Percentiles rank a stretch among this genome's conserved stretches.
Evolutionary conservation across 2,329 filamentous ascomycete species (phyloP).

Genomic region (Lachnellula subtilissima): DNA sequence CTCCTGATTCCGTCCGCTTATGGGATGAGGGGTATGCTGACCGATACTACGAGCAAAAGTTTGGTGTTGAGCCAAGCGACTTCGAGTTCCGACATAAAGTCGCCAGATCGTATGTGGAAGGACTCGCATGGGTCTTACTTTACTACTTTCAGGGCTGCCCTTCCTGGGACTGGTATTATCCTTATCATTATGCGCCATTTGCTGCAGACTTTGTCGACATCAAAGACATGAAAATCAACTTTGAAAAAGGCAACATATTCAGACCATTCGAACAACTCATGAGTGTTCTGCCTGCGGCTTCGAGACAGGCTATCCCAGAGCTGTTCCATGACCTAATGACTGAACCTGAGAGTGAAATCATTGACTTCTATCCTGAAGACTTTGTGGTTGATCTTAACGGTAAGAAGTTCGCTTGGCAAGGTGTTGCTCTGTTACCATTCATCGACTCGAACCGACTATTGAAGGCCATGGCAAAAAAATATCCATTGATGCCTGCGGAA

Average conservation of each 20-base stretch:
- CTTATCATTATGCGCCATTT: conserved; percentile 97
- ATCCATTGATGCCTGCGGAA: conserved; percentile 70
- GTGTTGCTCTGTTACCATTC: conserved; percentile 87
- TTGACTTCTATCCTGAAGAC: conserved; percentile 95
- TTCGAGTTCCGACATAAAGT: conserved; percentile 84
- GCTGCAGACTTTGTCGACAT: conserved; percentile 90
- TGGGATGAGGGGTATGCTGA: conserved; percentile 97
- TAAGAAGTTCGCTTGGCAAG: conserved; percentile 98
- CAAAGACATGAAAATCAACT: conserved; percentile 70
- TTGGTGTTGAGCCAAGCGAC: conserved; percentile 75
- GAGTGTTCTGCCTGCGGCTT: conserved; percentile 92
- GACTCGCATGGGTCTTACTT: conserved; percentile 87
- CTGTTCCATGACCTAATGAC: conserved; percentile 91
- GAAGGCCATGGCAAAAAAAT: conserved; percentile 75
- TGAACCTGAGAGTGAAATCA: conserved; percentile 80
- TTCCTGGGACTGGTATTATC: conserved; percentile 99
- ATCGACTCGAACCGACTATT: conserved; percentile 89
- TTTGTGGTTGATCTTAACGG: conserved; percentile 93
- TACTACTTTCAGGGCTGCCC: conserved; percentile 99
- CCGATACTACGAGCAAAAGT: conserved; percentile 96
- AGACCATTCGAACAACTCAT: conserved; percentile 95
- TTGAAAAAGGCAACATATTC: conserved; percentile 80
- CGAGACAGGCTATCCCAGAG: conserved; percentile 82
- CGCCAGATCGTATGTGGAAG: conserved; percentile 87
- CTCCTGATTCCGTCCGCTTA: conserved; percentile 76